These are phyloP conservation scores for Dioszegia crocea DNA, from an alignment of 768 basidiomycete genomes.

Conservation along the genomic window DNA sequence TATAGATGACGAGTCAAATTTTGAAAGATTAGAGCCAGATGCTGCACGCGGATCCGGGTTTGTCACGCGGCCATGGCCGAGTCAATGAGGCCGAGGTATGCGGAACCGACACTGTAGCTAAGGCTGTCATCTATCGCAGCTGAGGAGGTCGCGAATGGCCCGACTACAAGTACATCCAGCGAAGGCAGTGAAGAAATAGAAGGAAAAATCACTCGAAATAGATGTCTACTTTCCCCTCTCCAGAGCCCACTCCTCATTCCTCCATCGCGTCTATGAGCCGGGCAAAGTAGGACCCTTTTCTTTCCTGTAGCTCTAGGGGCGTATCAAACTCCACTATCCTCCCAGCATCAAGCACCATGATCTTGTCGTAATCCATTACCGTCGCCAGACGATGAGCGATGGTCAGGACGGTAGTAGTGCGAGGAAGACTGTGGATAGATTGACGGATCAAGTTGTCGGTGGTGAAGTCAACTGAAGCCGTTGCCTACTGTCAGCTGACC, in stretches of 20 bases:
- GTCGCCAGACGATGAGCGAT: constrained; percentile 59
- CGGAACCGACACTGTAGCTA: too few relatives aligned
- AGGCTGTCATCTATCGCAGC: too few relatives aligned
- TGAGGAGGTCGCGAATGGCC: too few relatives aligned
- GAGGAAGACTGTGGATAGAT: constrained; percentile 55
- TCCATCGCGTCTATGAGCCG: background rate
- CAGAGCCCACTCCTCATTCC: background rate
- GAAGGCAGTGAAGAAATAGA: too few relatives aligned
- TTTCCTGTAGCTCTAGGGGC: constrained; percentile 49
- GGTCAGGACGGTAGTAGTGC: constrained; percentile 57
- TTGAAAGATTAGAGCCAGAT: too few relatives aligned
- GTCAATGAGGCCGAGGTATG: too few relatives aligned
- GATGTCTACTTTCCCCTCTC: too few relatives aligned
- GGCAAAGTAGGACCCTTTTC: background rate
- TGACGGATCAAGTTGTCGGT: constrained; percentile 61
- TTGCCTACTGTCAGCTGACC: constrained; percentile 23
- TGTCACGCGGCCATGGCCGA: too few relatives aligned
- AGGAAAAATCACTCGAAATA: too few relatives aligned
- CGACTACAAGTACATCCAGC: too few relatives aligned
- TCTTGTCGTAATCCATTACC: constrained; percentile 63
- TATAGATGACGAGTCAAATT: too few relatives aligned
- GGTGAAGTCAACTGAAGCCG: constrained; percentile 54
- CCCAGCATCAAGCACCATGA: constrained; percentile 62
- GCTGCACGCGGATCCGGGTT: too few relatives aligned
- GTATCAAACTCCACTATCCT: constrained; percentile 69